Evolutionary conservation across 495 filamentous ascomycete species (phyloP).

Genomic region (Lepraria neglecta): DNA sequence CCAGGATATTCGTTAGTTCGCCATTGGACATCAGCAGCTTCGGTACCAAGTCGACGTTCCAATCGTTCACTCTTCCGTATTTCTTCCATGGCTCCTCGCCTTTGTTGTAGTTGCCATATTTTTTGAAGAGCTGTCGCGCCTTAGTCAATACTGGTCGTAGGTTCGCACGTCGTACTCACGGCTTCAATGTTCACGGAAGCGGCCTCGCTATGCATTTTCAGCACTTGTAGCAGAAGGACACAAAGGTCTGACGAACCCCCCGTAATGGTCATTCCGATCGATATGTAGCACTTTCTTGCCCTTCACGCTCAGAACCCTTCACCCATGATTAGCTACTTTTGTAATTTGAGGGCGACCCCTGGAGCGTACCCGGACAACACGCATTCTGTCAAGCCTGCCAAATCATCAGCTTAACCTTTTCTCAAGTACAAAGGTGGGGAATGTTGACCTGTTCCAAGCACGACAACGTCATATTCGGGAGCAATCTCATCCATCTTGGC

Average conservation of each 20-base stretch:
- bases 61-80: constrained; percentile 93
- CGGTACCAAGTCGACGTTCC: constrained; percentile 97
- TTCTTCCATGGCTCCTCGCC: constrained; percentile 96
- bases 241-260: constrained; percentile 61
- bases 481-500: constrained; percentile 88
- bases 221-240: constrained; percentile 26
- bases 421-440: constrained; percentile 39
- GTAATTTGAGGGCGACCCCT: background rate
- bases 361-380: constrained; percentile 80
- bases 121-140: constrained; percentile 76
- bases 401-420: constrained; percentile 32
- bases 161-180: constrained; percentile 43
- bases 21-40: constrained; percentile 98
- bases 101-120: constrained; percentile 72
- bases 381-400: constrained; percentile 89
- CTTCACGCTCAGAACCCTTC: constrained; percentile 92
- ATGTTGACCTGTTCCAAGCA: constrained; percentile 84
- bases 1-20: constrained; percentile 95
- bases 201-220: constrained; percentile 61
- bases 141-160: constrained; percentile 26
- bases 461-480: constrained; percentile 94
- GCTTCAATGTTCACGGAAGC: constrained; percentile 91
- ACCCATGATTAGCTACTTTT: constrained; percentile 12
- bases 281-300: constrained; percentile 99
- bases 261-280: constrained; percentile 98